Evolutionary conservation across 2,329 filamentous ascomycete genomes (phyloP), one percentile per base, ranked within the genome.

Genomic region (Ophiostoma australiae): DNA sequence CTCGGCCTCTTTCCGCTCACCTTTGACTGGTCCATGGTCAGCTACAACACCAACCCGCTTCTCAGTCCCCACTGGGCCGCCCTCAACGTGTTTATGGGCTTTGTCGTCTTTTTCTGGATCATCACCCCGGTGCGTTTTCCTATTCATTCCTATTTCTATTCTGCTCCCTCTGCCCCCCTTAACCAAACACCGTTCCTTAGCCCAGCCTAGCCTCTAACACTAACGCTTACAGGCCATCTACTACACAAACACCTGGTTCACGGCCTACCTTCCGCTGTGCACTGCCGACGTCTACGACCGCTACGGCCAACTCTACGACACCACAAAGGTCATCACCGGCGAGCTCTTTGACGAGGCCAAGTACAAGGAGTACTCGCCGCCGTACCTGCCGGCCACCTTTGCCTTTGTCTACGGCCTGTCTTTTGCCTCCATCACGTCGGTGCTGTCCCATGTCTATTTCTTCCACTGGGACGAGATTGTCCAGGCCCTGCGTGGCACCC

Each of bases 31-130:
- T 79, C 79, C 70, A 76, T 73, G 23, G 17, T 69, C 33, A 70
- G 75, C 69, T 68, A 58, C 48, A 69, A 65, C 39, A 17, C 15
- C 31, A 67, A 70, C 65, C 73, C 73, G 39, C 68, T 74, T 4
- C 48, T 73, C 20, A 41, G 68, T 8, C 84, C 84, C 3, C 85
- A 84, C 76, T 85, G 87, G 78, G 86, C 85, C 37, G 89, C 88
- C 63, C 81, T 87, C 70, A 91, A 91, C 77, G 86, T 85, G 31
- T 81, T 89, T 73, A 78, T 88, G 65, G 88, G 88, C 39, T 84
- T 86, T 79, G 79, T 89, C 20, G 80, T 87, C 15, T 76, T 48
- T 20, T 48, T 48, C 44, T 48, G 44, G 44, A 48, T 48, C 44
- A 48, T 48, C 44, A 48, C 44, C 17, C 44, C 44, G 17, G 44